These are phyloP conservation scores for Panicum miliaceum DNA, from an alignment of 176 grass and related monocot genomes.

Conservation along the genomic window DNA sequence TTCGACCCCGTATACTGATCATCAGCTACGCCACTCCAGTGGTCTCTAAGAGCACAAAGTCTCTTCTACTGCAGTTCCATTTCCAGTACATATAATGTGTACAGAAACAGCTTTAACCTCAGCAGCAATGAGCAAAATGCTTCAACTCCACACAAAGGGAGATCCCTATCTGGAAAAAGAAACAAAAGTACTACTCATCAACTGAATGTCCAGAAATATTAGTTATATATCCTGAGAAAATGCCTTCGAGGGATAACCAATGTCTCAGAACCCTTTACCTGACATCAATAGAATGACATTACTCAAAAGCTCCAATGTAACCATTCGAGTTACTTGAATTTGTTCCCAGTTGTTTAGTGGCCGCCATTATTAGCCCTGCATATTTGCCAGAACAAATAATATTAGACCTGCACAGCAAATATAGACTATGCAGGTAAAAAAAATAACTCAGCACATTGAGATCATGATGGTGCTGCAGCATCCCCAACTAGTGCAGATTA, in stretches of 20 bases:
- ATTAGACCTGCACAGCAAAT: conserved; percentile 63
- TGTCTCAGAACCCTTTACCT: conserved; percentile 1
- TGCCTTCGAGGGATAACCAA: background rate
- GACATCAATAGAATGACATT: background rate
- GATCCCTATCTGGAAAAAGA: conserved; percentile 26
- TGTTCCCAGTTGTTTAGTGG: conserved; percentile 59
- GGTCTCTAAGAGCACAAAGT: background rate
- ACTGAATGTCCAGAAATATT: background rate
- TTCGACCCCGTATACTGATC: background rate
- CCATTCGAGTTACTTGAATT: conserved; percentile 46
- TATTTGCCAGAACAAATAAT: conserved; percentile 25
- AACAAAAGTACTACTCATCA: background rate
- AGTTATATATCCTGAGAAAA: background rate
- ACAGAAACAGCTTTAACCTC: background rate
- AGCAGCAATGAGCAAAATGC: background rate
- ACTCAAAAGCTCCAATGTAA: conserved; percentile 36
- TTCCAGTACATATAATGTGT: background rate
- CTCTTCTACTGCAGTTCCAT: background rate
- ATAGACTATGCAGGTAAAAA: background rate
- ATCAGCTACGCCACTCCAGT: background rate
- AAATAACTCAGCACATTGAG: background rate
- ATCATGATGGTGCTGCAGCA: background rate
- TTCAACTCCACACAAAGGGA: background rate
- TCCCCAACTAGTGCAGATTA: background rate
- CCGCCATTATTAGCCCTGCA: conserved; percentile 91